Evolutionary conservation across 495 filamentous ascomycete genomes (phyloP), one percentile per base, ranked within the genome.

Genomic region (Staphylotrichum longicolle): DNA sequence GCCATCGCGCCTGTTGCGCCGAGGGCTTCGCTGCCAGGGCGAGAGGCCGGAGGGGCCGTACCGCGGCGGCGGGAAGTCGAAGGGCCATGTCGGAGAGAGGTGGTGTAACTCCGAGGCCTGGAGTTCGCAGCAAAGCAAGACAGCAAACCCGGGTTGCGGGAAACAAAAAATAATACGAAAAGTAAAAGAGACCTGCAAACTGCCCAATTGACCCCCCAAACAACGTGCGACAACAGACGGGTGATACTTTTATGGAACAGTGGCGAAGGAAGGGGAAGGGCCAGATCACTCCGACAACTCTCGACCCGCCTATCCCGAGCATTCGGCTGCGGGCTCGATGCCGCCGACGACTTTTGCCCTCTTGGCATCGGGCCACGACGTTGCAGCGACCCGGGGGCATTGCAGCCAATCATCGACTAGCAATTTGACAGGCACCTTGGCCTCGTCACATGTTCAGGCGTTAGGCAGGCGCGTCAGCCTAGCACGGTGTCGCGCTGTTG

Each of bases 21-120:
- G 45, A 56, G 3, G 61, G 65, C 57, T 66, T 61, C 48, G 69
- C 63, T 63, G 62, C 56, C 52, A 56, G 67, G 52, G 66, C 6
- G 37, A 39, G 37, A 10, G 37, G 37, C 37, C 61, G 45, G 58
- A 65, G 60, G 12, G 70, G 66, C 33, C 64, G 67, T 50, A 70
- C 54, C 51, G 61, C 68, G 20, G 63, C 63, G 20, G 62, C 63
- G 46, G 79, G 75, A 58, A 74, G 72, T 61, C 76, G 72, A 63
- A 78, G 64, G 58, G 80, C 77, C 83, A 86, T 84, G 54, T 54
- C 71, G 58, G 61, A 34, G 61, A 54, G 37, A 7, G 48, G 20
- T 44, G 3, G 9, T 10, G 34, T 30, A 33, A 55, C 35, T 32
- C 14, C 51, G 33, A 47, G 40, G 45, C 32, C 2, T 3, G n/a